Evolutionary conservation across 2,329 filamentous ascomycete species (phyloP).

Genomic region (Herpotrichia juniperi): DNA sequence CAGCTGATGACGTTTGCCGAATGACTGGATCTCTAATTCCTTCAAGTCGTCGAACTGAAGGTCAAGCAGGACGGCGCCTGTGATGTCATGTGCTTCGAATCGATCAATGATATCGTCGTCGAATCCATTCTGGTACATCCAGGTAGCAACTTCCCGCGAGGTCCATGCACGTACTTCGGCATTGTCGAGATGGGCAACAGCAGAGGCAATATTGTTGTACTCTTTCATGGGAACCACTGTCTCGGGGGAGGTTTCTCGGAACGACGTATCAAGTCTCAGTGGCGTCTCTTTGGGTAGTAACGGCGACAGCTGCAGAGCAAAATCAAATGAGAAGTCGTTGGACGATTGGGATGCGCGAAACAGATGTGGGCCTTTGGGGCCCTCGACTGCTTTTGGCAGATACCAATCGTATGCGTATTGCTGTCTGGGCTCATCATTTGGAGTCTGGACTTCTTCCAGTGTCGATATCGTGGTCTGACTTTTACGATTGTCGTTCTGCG

Average conservation of each 20-base stretch:
- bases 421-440: conserved; percentile 65
- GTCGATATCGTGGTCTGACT: conserved; percentile 89
- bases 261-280: conserved; percentile 48
- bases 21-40: conserved; percentile 80
- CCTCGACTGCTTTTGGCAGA: conserved; percentile 71
- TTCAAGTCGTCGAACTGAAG: conserved; percentile 87
- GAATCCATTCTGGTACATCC: conserved; percentile 84
- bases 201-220: conserved; percentile 59
- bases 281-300: conserved; percentile 69
- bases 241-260: conserved; percentile 44
- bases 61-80: conserved; percentile 84
- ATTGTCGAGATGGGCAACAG: conserved; percentile 64
- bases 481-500: conserved; percentile 64
- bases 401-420: conserved; percentile 67
- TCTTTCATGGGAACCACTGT: conserved; percentile 45
- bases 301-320: conserved; percentile 72
- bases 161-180: conserved; percentile 70
- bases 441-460: conserved; percentile 82
- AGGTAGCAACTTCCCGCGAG: conserved; percentile 78
- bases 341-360: conserved; percentile 75
- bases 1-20: conserved; percentile 78
- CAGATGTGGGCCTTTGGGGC: conserved; percentile 84
- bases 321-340: conserved; percentile 56
- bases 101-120: conserved; percentile 78
- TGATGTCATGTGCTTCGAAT: conserved; percentile 92